These are phyloP conservation scores for Cetraspora pellucida DNA, from an alignment of 192 early-diverging fungal genomes.

Conservation along the genomic window DNA sequence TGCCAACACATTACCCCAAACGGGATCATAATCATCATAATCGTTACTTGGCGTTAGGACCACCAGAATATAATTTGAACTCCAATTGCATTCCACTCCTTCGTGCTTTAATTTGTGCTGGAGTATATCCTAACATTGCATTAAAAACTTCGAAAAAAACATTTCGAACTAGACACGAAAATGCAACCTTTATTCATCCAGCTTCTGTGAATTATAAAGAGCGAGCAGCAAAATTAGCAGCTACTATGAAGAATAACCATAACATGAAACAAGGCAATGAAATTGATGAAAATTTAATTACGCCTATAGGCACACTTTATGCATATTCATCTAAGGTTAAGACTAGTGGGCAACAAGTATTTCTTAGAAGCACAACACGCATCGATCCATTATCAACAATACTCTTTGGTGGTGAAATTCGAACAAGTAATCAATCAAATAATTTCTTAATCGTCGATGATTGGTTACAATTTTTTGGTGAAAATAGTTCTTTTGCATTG, in stretches of 20 bases:
- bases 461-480: slow-evolving; percentile 47
- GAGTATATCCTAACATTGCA: slow-evolving; percentile 76
- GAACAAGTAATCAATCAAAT: slow-evolving; percentile 35
- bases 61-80: slow-evolving; percentile 58
- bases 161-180: slow-evolving; percentile 45
- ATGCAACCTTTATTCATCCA: slow-evolving; percentile 45
- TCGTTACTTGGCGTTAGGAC: slow-evolving; percentile 41
- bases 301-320: slow-evolving; percentile 42
- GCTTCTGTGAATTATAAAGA: slow-evolving; percentile 47
- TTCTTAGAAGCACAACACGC: slow-evolving; percentile 45
- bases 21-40: slow-evolving; percentile 28
- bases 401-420: slow-evolving; percentile 47
- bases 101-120: slow-evolving; percentile 77
- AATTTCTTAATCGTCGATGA: slow-evolving; percentile 42
- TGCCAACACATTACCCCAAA: slow-evolving; percentile 40
- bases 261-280: slow-evolving; percentile 32
- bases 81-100: slow-evolving; percentile 63
- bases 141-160: slow-evolving; percentile 46
- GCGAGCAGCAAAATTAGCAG: slow-evolving; percentile 27
- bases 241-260: background rate
- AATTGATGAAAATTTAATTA: slow-evolving; percentile 12
- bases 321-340: slow-evolving; percentile 48
- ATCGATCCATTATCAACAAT: slow-evolving; percentile 46
- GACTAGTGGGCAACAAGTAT: slow-evolving; percentile 42
- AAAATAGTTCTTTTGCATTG: slow-evolving; percentile 37